These are phyloP conservation scores for Suillus hirtellus DNA, from an alignment of 768 basidiomycete genomes.

Conservation along the genomic window DNA sequence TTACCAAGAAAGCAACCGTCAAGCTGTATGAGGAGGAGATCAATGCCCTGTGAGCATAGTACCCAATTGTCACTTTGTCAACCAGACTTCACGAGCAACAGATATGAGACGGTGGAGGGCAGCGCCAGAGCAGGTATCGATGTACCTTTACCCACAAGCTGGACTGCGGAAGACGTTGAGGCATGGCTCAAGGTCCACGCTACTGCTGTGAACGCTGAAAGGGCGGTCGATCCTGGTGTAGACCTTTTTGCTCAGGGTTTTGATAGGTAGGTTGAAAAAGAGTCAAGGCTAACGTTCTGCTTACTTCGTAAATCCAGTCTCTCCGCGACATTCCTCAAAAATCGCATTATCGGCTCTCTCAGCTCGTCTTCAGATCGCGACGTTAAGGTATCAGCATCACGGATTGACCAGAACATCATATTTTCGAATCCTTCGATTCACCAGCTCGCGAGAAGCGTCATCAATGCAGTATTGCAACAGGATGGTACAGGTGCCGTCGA, in stretches of 20 bases:
- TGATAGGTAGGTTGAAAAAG: slow-evolving; percentile 32
- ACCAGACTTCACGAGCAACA: slow-evolving; percentile 13
- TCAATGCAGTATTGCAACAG: slow-evolving; percentile 11
- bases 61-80: background rate
- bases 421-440: slow-evolving; percentile 43
- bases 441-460: slow-evolving; percentile 29
- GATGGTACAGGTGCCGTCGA: slow-evolving; percentile 5
- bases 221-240: slow-evolving; percentile 10
- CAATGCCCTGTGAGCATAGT: slow-evolving; percentile 40
- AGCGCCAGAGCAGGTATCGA: slow-evolving; percentile 22
- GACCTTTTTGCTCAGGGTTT: slow-evolving; percentile 39
- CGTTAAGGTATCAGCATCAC: slow-evolving; percentile 24
- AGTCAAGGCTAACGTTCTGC: background rate
- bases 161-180: slow-evolving; percentile 23
- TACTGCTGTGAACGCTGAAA: slow-evolving; percentile 14
- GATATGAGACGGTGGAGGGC: slow-evolving; percentile 36
- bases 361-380: slow-evolving; percentile 31
- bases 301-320: slow-evolving; percentile 22
- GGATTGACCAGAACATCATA: slow-evolving; percentile 35
- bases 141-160: slow-evolving; percentile 24
- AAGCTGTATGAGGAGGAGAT: slow-evolving; percentile 46
- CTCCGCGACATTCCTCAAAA: slow-evolving; percentile 32
- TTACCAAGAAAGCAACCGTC: slow-evolving; percentile 41
- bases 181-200: slow-evolving; percentile 33
- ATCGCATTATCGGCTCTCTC: slow-evolving; percentile 23